These are phyloP conservation scores for Cytospora paraplurivora DNA, from an alignment of 2,329 filamentous ascomycete species.

Conservation along the genomic window DNA sequence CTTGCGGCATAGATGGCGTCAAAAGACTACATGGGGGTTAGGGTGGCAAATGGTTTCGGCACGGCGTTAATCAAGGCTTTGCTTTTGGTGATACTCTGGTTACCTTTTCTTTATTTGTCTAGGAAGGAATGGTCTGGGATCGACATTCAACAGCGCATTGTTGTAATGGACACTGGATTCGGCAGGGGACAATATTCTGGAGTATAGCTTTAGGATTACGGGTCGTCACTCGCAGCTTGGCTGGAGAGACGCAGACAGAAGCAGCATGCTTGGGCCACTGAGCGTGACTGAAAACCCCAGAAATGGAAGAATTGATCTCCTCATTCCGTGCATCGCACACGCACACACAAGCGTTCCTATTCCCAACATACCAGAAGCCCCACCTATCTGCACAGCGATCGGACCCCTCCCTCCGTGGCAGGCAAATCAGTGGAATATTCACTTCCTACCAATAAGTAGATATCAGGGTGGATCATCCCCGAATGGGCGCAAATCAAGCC, in stretches of 20 bases:
- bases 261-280: neutral
- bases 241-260: neutral
- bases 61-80: constrained; percentile 13
- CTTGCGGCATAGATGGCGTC: constrained; percentile 18
- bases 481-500: too few relatives aligned
- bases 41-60: constrained; percentile 10
- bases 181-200: neutral
- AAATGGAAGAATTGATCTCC: too few relatives aligned
- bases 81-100: neutral
- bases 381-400: too few relatives aligned
- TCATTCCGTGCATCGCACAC: too few relatives aligned
- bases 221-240: neutral
- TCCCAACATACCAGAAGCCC: too few relatives aligned
- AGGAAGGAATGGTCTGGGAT: neutral
- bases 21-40: neutral
- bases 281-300: too few relatives aligned
- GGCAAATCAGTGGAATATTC: too few relatives aligned
- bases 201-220: neutral
- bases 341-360: too few relatives aligned
- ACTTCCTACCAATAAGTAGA: too few relatives aligned
- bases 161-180: neutral
- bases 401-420: too few relatives aligned
- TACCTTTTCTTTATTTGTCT: neutral
- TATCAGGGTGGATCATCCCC: too few relatives aligned
- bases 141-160: neutral